Conservation (phyloP, 2,329 filamentous ascomycete genomes). For the Aureobasidium sp. region DNA sequence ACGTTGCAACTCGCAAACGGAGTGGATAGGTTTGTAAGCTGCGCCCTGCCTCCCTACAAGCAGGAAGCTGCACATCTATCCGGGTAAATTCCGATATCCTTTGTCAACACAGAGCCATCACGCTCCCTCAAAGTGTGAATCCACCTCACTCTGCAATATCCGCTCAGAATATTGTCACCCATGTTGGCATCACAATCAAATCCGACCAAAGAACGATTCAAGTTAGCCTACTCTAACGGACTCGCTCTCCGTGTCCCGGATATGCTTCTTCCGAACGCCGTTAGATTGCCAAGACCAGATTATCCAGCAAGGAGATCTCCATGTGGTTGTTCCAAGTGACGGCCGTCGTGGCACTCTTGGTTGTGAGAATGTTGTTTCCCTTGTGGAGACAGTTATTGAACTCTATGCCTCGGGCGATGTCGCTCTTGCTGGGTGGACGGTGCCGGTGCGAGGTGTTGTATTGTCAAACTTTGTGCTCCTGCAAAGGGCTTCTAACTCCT, state of each 20-base stretch:
- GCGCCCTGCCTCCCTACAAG: not conserved
- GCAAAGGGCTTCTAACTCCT: not conserved
- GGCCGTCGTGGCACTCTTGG: not conserved
- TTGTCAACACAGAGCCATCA: not conserved
- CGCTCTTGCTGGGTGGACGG: not conserved
- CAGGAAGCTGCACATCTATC: not conserved
- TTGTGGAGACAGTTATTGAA: not conserved
- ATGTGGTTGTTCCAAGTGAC: not conserved
- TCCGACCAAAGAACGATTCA: not conserved
- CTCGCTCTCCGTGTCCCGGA: not conserved
- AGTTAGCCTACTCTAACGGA: not conserved
- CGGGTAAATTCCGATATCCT: not conserved
- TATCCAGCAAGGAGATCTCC: not conserved
- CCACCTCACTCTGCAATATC: not conserved
- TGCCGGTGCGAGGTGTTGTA: not conserved
- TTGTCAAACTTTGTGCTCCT: not conserved
- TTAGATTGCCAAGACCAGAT: not conserved
- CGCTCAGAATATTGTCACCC: not conserved
- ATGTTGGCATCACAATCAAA: too few relatives aligned
- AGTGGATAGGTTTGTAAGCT: slow-evolving; percentile 1
- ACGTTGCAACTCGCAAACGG: not conserved
- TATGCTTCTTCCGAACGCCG: not conserved
- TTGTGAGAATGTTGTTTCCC: not conserved
- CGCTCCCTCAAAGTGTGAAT: not conserved
- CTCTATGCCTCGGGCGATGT: not conserved